Evolutionary conservation across 495 filamentous ascomycete species (phyloP).

Genomic region (Parmelia sp.): DNA sequence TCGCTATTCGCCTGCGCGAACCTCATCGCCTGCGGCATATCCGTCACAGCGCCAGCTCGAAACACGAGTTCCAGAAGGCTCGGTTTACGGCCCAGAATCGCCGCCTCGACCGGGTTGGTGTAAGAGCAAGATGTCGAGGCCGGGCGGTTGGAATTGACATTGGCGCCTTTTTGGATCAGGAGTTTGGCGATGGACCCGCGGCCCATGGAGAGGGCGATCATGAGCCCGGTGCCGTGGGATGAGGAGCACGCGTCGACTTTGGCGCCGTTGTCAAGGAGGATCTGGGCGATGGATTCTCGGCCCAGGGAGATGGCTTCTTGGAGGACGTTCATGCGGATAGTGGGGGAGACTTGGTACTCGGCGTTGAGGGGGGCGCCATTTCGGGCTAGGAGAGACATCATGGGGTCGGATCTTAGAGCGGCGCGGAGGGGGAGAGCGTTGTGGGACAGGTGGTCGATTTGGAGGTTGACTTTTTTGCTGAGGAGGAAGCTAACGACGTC

Average conservation of each 20-base stretch:
- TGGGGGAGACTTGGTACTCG: constrained; percentile 4
- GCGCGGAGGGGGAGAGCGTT: constrained; percentile 7
- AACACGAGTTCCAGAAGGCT: neutral
- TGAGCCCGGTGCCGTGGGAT: constrained; percentile 8
- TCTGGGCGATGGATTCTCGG: neutral
- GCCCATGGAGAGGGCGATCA: constrained; percentile 4
- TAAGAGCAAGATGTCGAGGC: neutral
- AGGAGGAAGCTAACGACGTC: neutral
- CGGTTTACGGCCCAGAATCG: neutral
- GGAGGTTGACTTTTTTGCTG: neutral
- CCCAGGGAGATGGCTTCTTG: constrained; percentile 1
- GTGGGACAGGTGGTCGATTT: neutral
- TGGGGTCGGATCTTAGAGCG: constrained; percentile 3
- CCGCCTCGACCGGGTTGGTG: constrained; percentile 2
- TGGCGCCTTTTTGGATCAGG: neutral
- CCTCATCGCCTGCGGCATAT: neutral
- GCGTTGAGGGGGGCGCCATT: constrained; percentile 4
- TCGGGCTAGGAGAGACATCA: constrained; percentile 8
- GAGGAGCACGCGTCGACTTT: constrained; percentile 9
- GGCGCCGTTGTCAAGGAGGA: neutral
- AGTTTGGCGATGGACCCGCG: neutral
- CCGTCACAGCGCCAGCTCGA: neutral
- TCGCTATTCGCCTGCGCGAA: constrained; percentile 5
- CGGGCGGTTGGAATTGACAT: constrained; percentile 4
- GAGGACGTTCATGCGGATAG: constrained; percentile 1